Conservation (phyloP, 2,329 filamentous ascomycete genomes). For the Diaporthe nobilis region DNA sequence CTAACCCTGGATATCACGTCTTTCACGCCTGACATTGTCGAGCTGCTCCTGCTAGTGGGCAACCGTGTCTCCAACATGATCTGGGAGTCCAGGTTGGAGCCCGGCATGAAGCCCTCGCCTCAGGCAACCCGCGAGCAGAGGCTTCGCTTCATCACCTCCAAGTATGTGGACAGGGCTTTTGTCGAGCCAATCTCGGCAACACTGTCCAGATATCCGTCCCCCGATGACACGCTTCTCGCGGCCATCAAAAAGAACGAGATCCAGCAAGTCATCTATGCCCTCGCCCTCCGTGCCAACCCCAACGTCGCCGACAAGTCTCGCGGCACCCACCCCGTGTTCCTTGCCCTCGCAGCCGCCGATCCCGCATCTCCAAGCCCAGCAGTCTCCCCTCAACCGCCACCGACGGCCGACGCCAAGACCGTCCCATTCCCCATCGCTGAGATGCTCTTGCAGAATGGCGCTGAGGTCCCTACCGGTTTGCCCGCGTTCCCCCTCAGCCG, state of each 20-base stretch:
- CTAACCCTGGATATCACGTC: conserved; percentile 95
- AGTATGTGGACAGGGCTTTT: conserved; percentile 89
- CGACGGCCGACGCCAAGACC: conserved; percentile 61
- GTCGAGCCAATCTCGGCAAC: conserved; percentile 84
- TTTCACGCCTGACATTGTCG: conserved; percentile 97
- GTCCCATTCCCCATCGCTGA: conserved; percentile 91
- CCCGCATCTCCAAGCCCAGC: conserved; percentile 80
- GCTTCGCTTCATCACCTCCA: conserved; percentile 93
- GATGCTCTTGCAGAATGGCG: conserved; percentile 92
- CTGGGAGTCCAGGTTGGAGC: conserved; percentile 90
- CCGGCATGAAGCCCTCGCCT: conserved; percentile 78
- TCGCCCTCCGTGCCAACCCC: conserved; percentile 88
- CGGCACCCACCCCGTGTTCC: conserved; percentile 88
- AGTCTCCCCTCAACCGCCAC: conserved; percentile 57
- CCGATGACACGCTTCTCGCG: conserved; percentile 90
- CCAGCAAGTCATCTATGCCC: conserved; percentile 89
- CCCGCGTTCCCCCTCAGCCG: conserved; percentile 88
- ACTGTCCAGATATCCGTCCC: conserved; percentile 80
- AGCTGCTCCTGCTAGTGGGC: conserved; percentile 90
- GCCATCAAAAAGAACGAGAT: conserved; percentile 98
- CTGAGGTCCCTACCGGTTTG: conserved; percentile 81
- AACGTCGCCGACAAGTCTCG: conserved; percentile 89
- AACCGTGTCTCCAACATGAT: conserved; percentile 97
- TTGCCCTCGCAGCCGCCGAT: conserved; percentile 93
- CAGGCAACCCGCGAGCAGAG: conserved; percentile 90